phyloP scores from a whole-genome alignment of 768 basidiomycete genomes.

The Termitomyces bulborhizus region DNA sequence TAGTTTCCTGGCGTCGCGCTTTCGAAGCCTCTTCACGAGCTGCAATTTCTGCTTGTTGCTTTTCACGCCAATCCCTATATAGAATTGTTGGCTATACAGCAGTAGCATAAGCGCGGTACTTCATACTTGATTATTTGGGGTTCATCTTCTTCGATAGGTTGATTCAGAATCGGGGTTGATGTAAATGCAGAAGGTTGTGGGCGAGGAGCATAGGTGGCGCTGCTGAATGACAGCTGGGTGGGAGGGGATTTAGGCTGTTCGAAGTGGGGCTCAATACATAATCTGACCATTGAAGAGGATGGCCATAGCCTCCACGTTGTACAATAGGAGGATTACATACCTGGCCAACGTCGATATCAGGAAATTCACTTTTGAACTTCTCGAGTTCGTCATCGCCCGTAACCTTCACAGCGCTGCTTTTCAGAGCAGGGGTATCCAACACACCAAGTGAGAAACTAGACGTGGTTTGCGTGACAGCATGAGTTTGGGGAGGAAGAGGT shows the following conservation, averaged over 20 bases:
- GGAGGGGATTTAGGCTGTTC: conserved; percentile 26
- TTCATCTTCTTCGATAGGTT: conserved; percentile 69
- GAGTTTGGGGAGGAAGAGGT: conserved; percentile 26
- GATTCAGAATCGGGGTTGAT: conserved; percentile 68
- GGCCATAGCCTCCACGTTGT: background rate
- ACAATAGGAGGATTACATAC: conserved; percentile 19
- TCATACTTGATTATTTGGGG: conserved; percentile 80
- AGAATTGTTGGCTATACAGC: background rate
- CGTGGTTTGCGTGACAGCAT: conserved; percentile 24
- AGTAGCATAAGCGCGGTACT: background rate
- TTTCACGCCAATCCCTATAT: conserved; percentile 78
- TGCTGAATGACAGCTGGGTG: conserved; percentile 32
- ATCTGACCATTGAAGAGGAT: background rate
- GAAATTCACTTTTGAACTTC: conserved; percentile 82
- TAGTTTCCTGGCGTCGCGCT: conserved; percentile 72
- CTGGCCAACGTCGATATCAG: conserved; percentile 57
- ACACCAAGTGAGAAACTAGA: conserved; percentile 61
- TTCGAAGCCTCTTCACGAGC: conserved; percentile 78
- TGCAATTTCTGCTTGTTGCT: conserved; percentile 78
- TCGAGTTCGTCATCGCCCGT: conserved; percentile 85
- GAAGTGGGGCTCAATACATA: background rate
- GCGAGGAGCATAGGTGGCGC: conserved; percentile 65
- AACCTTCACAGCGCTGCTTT: conserved; percentile 58
- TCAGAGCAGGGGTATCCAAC: conserved; percentile 44
- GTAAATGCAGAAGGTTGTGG: conserved; percentile 68